Evolutionary conservation across 352 stramenopile genomes (phyloP), one percentile per base, ranked within the genome.

Genomic region (Globisporangium yorkense): DNA sequence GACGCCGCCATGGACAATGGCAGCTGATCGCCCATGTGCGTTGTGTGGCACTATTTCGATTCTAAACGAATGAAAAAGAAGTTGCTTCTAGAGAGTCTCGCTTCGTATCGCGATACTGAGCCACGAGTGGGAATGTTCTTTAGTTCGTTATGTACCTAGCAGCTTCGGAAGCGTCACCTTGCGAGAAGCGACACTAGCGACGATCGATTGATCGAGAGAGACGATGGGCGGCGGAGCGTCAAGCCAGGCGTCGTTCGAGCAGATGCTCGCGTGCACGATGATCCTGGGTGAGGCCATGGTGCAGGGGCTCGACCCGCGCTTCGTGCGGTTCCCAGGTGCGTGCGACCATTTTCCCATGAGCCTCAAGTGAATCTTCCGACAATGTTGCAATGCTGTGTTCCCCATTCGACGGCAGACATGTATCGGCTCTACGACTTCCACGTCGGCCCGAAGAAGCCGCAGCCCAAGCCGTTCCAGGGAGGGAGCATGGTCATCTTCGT

Each of bases 241-340:
- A 10, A 89, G 75, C 31, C 74, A 89, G 47, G 66, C 73, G 13
- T 77, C 76, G 2, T 85, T 92, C 55, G 77, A 87, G 71, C 83
- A 93, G 63, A 91, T 91, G 80, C 80, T 93, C 54, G 83, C 83
- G 40, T 90, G 80, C 64, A 93, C 80, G 35, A 93, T 91, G 78
- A 72, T 93, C 58, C 75, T 93, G 10, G 83, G 80, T 7, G 78
- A 93, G 54, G 80, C 83, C 51, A 89, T 91, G 80, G 82, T 93
- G 35, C 75, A 89, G 50, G 83, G 83, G 0, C 62, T 92, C 37
- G 83, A 92, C 51, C 83, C 83, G 9, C 76, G 83, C 51, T 92
- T 87, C 56, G 75, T 92, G 50, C 75, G 75, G 13, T 92, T 92
- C 48, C 83, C 83, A 77, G 73, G 75, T 85, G 50, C 12, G 33